Percentiles rank a stretch among this genome's conserved stretches.
Conservation (phyloP, 2,329 filamentous ascomycete genomes). For the Fusarium phyllophilum region DNA sequence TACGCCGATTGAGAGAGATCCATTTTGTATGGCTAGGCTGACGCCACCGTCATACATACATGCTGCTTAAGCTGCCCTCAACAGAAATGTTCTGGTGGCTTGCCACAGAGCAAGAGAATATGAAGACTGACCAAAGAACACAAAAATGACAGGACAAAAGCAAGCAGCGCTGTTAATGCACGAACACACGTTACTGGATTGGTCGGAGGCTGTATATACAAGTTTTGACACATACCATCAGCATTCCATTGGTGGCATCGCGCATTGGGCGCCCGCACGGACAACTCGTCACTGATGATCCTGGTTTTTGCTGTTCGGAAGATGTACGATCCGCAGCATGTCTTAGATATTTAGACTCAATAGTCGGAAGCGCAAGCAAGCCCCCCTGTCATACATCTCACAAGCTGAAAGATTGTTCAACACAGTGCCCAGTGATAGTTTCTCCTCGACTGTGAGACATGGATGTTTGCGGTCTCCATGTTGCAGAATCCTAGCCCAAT, state of each 20-base stretch:
- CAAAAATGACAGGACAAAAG: neutral
- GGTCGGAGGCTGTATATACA: neutral
- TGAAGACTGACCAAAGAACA: fast-evolving
- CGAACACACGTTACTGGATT: neutral
- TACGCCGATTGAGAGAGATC: fast-evolving
- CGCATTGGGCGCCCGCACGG: neutral
- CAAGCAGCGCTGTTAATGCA: neutral
- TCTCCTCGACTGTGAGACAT: fast-evolving
- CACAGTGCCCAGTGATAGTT: neutral
- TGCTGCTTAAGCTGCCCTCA: neutral
- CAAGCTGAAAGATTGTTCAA: too few species aligned
- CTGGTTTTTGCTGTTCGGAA: neutral
- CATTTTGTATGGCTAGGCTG: neutral
- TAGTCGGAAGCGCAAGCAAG: neutral
- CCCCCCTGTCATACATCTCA: neutral
- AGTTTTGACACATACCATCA: neutral
- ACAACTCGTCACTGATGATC: neutral
- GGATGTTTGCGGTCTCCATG: neutral
- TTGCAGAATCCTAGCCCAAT: neutral
- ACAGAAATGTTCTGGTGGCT: fast-evolving
- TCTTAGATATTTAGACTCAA: neutral
- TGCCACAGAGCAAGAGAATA: fast-evolving
- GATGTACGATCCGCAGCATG: neutral
- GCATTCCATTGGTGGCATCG: neutral
- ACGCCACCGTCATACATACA: fast-evolving